phyloP scores from a whole-genome alignment of 148 eudicot genomes.

The Tetragonia tetragonoides region DNA sequence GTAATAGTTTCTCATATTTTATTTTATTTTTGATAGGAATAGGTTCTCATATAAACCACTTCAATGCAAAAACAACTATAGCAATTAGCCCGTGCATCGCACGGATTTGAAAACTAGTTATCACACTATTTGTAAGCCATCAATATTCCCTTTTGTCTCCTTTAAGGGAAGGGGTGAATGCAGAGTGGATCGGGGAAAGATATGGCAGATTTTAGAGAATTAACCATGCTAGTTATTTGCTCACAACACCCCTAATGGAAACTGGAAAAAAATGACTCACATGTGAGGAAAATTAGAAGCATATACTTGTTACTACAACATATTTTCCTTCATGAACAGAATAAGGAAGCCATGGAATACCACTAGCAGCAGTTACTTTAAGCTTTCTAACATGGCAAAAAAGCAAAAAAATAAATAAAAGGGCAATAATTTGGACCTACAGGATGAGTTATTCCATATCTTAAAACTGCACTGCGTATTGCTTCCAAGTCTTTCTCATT shows the following conservation, averaged over 20 bases:
- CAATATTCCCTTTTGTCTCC: no score
- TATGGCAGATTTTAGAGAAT: no score
- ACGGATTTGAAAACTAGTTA: background rate
- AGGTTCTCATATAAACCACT: no score
- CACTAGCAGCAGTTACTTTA: background rate
- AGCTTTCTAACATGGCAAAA: background rate
- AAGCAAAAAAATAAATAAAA: background rate
- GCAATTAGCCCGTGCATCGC: no score
- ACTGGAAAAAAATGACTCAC: no score
- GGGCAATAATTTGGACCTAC: constrained; percentile 41
- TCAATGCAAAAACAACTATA: no score
- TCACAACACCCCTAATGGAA: background rate
- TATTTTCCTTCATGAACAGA: background rate
- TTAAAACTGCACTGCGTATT: constrained; percentile 82
- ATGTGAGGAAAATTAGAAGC: background rate
- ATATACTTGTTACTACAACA: background rate
- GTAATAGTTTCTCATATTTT: no score
- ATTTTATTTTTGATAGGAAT: no score
- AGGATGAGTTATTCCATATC: constrained; percentile 83
- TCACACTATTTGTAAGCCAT: no score
- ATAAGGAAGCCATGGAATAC: background rate
- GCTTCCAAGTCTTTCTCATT: constrained; percentile 94
- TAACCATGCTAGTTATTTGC: no score
- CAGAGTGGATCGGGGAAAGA: no score
- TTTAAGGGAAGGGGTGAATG: no score